Evolutionary conservation across 228 moss, liverwort and hornwort species (phyloP), one percentile per base, ranked within the genome.

Genomic region (Sphagnum fallax): DNA sequence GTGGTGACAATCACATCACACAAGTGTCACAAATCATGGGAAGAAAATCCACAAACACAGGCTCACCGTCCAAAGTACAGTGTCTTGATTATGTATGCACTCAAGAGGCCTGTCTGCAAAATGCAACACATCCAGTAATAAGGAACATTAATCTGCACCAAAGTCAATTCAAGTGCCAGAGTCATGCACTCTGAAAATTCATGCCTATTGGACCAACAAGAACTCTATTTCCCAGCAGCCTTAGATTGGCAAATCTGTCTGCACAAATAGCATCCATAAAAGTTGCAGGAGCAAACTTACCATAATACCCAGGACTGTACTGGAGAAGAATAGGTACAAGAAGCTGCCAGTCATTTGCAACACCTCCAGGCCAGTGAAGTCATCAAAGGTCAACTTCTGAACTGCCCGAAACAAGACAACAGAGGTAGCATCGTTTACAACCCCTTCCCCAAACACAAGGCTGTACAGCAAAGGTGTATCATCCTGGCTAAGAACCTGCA

Each of bases 391-490:
- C 64, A 80, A 79, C 74, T 85, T 89, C 71, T 92, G 92, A 32
- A 92, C 70, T 10, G 92, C 92, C 52, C 92, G 83, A 57, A 92
- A 92, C 10, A 92, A 77, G 50, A 92, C 92, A 5, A 92, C 92
- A 8, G 92, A 92, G 12, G 92, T 92, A 51, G 92, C 92, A 73
- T 92, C 92, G 63, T 92, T 92, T 61, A 92, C 92, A 48, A 92
- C 92, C 32, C 92, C 92, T 72, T 92, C 92, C 65, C 92, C 92
- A 62, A 92, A 92, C 4, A 92, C 92, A 65, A 92, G 85, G 79
- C 92, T 92, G 75, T 92, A 89, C 5, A 92, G 82, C 49, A 92
- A 70, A 64, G 92, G 92, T 7, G 87, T 87, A 5, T 78, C 74
- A 69, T 92, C 87, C 70, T 92, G 92, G 61, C 73, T 89, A 47